Percentiles rank a stretch among this genome's conserved stretches.
phyloP scores from a whole-genome alignment of 768 basidiomycete genomes.

The Tricholomella constricta region DNA sequence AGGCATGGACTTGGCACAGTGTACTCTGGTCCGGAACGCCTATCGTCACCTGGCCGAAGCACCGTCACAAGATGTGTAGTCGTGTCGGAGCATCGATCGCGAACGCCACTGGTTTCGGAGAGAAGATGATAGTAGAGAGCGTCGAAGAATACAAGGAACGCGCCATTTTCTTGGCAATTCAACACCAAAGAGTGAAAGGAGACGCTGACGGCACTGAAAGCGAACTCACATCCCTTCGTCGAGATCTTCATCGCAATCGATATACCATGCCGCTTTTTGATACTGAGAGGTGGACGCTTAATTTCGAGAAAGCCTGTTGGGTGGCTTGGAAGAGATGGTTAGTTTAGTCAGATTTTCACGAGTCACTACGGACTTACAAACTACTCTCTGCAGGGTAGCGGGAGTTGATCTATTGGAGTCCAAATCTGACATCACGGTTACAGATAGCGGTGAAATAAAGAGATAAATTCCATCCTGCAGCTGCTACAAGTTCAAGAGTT shows the following conservation, averaged over 20 bases:
- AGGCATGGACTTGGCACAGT: too few relatives aligned
- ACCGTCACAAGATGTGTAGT: too few relatives aligned
- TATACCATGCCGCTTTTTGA: constrained; percentile 8
- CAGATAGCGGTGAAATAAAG: neutral
- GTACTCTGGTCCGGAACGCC: too few relatives aligned
- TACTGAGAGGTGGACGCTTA: constrained; percentile 2
- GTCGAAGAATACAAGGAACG: too few relatives aligned
- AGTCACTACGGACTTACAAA: neutral
- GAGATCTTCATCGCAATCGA: neutral
- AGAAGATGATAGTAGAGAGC: too few relatives aligned
- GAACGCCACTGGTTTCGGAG: too few relatives aligned
- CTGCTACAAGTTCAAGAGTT: neutral
- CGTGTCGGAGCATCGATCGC: too few relatives aligned
- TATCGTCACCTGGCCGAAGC: too few relatives aligned
- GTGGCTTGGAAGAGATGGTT: constrained; percentile 1
- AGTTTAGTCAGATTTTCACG: neutral
- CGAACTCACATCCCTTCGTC: too few relatives aligned
- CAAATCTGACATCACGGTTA: neutral
- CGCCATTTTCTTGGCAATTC: too few relatives aligned
- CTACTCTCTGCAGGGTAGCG: neutral
- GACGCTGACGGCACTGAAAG: too few relatives aligned
- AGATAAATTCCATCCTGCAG: neutral
- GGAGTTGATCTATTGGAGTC: neutral
- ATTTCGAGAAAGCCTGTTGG: constrained; percentile 8
- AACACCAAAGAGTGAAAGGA: too few relatives aligned